Conservation (phyloP, 805 yeast species). For the Kuraishia ogatae region DNA sequence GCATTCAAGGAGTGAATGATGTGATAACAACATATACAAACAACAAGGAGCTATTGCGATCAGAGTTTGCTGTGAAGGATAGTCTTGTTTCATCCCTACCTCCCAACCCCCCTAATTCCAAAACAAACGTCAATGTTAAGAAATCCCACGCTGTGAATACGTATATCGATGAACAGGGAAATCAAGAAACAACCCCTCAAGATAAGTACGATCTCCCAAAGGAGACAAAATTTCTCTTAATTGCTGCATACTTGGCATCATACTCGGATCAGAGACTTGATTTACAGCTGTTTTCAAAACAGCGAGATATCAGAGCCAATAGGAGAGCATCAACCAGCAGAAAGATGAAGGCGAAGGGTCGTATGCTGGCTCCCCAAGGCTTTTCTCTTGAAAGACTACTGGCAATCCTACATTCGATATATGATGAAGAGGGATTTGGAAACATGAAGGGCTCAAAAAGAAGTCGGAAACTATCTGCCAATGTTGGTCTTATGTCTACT, state of each 20-base stretch:
- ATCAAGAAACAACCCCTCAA: constrained; percentile 5
- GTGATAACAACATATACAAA: constrained; percentile 17
- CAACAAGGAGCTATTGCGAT: background rate
- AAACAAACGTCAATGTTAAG: constrained; percentile 14
- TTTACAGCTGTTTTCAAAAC: constrained; percentile 56
- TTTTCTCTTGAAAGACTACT: constrained; percentile 74
- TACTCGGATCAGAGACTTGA: constrained; percentile 65
- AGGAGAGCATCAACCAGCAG: constrained; percentile 22
- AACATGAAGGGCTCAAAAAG: constrained; percentile 14
- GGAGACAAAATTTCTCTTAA: constrained; percentile 60
- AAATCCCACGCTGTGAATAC: constrained; percentile 12
- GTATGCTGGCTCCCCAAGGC: constrained; percentile 60
- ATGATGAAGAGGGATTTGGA: constrained; percentile 31
- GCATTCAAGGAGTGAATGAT: constrained; percentile 16
- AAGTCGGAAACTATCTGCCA: constrained; percentile 14
- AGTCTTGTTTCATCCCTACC: background rate
- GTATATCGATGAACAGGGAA: constrained; percentile 9
- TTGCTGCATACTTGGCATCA: constrained; percentile 81
- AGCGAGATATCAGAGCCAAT: constrained; percentile 37
- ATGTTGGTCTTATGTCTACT: constrained; percentile 28
- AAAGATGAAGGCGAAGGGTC: constrained; percentile 22
- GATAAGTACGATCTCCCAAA: constrained; percentile 36
- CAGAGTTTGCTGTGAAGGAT: background rate
- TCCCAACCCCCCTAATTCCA: background rate
- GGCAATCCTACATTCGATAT: constrained; percentile 72